phyloP scores from a whole-genome alignment of 176 grass and related monocot species.

The Cocos nucifera region DNA sequence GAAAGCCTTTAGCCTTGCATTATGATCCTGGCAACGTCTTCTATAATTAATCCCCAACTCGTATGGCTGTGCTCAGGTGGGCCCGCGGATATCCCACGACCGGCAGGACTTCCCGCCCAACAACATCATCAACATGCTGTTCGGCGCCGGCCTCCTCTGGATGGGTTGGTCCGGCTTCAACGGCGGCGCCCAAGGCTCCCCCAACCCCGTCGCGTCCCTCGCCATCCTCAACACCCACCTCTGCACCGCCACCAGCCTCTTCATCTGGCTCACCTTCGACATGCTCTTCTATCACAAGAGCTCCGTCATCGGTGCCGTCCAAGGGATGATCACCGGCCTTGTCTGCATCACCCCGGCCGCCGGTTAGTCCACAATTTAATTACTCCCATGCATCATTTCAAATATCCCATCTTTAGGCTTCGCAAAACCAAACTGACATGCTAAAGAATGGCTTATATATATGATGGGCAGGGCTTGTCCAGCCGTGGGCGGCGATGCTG shows the following conservation, averaged over 20 bases:
- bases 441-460: background rate
- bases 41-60: no score
- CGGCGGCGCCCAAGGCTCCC: conserved; percentile 6
- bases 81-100: background rate
- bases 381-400: no score
- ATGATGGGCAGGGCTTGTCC: background rate
- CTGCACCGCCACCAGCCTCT: conserved; percentile 18
- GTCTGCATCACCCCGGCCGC: conserved; percentile 17
- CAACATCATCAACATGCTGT: conserved; percentile 12
- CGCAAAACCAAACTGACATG: no score
- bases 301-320: conserved; percentile 15
- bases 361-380: background rate
- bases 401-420: no score
- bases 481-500: conserved; percentile 15
- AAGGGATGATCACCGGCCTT: conserved; percentile 22
- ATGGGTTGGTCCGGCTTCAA: conserved; percentile 18
- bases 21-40: no score
- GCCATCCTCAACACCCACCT: conserved; percentile 15
- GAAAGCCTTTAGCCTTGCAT: no score
- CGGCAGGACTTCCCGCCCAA: conserved; percentile 15
- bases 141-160: conserved; percentile 12
- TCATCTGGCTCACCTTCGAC: conserved; percentile 3
- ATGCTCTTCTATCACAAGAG: conserved; percentile 7
- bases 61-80: no score
- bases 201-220: background rate